phyloP scores from a whole-genome alignment of 2,329 filamentous ascomycete species.

The Fusarium multiceps region DNA sequence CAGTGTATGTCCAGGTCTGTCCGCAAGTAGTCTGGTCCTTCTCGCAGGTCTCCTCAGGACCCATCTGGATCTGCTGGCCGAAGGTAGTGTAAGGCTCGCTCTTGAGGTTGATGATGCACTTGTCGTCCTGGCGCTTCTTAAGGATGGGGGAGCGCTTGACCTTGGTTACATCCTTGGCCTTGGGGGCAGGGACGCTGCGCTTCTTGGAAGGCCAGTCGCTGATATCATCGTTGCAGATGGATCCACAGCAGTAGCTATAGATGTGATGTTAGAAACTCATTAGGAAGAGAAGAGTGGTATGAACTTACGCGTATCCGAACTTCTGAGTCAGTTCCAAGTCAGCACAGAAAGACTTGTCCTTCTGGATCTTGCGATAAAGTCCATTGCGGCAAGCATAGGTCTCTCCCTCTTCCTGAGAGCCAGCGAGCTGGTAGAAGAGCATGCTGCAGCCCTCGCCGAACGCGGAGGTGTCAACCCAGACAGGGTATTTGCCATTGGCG shows the following conservation, averaged over 20 bases:
- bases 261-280: neutral
- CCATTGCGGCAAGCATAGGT: conserved; percentile 7
- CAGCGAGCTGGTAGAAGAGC: conserved; percentile 18
- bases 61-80: conserved; percentile 2
- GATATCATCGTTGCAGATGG: neutral
- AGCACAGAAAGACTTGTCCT: neutral
- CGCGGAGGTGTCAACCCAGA: conserved; percentile 8
- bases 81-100: conserved; percentile 12
- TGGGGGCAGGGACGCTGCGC: neutral
- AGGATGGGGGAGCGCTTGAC: conserved; percentile 4
- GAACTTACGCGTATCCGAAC: conserved; percentile 3
- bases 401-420: conserved; percentile 5
- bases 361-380: conserved; percentile 3
- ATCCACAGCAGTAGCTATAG: neutral
- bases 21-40: conserved; percentile 10
- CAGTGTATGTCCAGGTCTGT: conserved; percentile 6
- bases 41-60: neutral
- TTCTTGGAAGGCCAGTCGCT: conserved; percentile 2
- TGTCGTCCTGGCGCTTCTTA: conserved; percentile 7
- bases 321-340: conserved; percentile 4
- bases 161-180: conserved; percentile 4
- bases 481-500: neutral
- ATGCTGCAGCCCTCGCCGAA: conserved; percentile 11
- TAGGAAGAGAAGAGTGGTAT: accelerated
- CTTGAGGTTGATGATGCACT: conserved; percentile 21